Conservation (phyloP, 2,329 filamentous ascomycete species). For the Didymella glomerata region DNA sequence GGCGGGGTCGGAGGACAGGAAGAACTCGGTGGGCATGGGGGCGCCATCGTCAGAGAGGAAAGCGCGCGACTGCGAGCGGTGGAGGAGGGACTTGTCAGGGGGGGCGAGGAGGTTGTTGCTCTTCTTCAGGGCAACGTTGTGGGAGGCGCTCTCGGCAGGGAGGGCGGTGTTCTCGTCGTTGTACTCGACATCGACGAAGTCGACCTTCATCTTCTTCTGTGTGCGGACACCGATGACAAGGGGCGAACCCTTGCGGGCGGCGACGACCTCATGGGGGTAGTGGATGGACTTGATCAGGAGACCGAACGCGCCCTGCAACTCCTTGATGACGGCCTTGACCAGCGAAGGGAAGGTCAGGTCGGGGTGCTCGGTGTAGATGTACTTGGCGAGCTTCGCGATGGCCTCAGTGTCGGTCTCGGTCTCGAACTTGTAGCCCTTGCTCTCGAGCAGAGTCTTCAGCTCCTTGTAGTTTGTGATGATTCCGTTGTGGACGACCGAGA, state of each 20-base stretch:
- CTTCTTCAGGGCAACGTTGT: slow-evolving; percentile 98
- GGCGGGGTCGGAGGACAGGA: slow-evolving; percentile 97
- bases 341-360: slow-evolving; percentile 95
- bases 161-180: slow-evolving; percentile 80
- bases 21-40: slow-evolving; percentile 98
- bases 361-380: slow-evolving; percentile 94
- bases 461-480: slow-evolving; percentile 99
- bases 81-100: slow-evolving; percentile 95
- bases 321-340: slow-evolving; percentile 96
- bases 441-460: slow-evolving; percentile 87
- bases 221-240: slow-evolving; percentile 97
- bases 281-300: slow-evolving; percentile 97
- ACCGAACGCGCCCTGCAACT: slow-evolving; percentile 97
- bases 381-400: slow-evolving; percentile 98
- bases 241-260: slow-evolving; percentile 96
- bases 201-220: slow-evolving; percentile 99
- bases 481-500: slow-evolving; percentile 97
- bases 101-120: slow-evolving; percentile 72
- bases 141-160: slow-evolving; percentile 90
- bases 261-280: slow-evolving; percentile 97
- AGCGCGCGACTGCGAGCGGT: slow-evolving; percentile 96
- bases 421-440: slow-evolving; percentile 98
- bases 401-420: slow-evolving; percentile 99
- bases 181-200: slow-evolving; percentile 99
- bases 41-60: slow-evolving; percentile 99